phyloP scores from a whole-genome alignment of 768 basidiomycete genomes.

The Russula griseocarnosa region DNA sequence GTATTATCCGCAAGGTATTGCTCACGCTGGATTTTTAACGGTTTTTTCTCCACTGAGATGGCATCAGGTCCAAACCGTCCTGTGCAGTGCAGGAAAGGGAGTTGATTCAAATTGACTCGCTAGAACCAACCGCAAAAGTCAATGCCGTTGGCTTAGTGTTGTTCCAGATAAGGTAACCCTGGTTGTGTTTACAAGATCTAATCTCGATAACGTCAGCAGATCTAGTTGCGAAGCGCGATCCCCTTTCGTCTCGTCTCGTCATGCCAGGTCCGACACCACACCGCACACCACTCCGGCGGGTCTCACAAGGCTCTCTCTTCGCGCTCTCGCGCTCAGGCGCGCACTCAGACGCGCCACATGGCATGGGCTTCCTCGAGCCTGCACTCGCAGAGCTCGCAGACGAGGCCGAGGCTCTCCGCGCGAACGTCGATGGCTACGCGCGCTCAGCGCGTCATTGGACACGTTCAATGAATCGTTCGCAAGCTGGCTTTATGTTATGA shows the following conservation, averaged over 20 bases:
- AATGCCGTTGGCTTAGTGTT: too few relatives aligned
- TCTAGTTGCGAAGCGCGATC: neutral
- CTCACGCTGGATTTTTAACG: neutral
- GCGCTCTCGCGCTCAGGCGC: slow-evolving; percentile 74
- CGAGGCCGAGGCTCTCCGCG: slow-evolving; percentile 76
- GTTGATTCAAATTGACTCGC: too few relatives aligned
- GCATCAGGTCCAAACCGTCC: neutral
- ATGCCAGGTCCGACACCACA: slow-evolving; percentile 48
- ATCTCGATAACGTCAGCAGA: slow-evolving; percentile 2
- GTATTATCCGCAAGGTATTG: neutral
- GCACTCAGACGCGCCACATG: slow-evolving; percentile 72
- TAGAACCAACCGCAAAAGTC: too few relatives aligned
- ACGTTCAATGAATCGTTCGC: slow-evolving; percentile 93
- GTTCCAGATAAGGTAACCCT: neutral
- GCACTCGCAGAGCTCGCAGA: slow-evolving; percentile 83
- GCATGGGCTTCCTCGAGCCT: slow-evolving; percentile 80
- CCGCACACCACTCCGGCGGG: slow-evolving; percentile 79
- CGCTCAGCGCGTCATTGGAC: slow-evolving; percentile 68
- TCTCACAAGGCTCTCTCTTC: slow-evolving; percentile 89
- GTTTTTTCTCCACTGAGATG: neutral
- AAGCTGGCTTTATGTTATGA: slow-evolving; percentile 85
- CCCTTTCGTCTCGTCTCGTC: slow-evolving; percentile 4
- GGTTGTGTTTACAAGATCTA: neutral
- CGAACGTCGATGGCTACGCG: slow-evolving; percentile 68
- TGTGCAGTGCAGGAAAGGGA: neutral